Percentiles rank a stretch among this genome's conserved stretches.
Evolutionary conservation across 179 eudicot species (phyloP).

Genomic region (Patellifolia procumbens): DNA sequence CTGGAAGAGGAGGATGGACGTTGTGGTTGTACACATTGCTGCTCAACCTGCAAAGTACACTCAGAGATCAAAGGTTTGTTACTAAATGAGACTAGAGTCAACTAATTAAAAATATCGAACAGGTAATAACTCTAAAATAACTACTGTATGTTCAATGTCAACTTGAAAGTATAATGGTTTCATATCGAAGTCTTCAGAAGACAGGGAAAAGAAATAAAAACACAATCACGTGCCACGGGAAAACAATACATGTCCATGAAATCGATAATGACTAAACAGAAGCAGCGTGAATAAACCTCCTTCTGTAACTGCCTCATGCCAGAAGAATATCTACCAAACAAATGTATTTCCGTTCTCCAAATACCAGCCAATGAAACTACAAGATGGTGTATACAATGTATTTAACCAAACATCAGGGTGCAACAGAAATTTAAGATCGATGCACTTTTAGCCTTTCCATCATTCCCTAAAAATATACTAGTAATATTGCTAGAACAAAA

Average conservation of each 20-base stretch:
- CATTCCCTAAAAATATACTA: background rate
- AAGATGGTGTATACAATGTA: background rate
- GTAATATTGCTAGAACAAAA: background rate
- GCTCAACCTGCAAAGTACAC: conserved; percentile 13
- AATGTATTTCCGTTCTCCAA: background rate
- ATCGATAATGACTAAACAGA: background rate
- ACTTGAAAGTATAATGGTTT: too few species aligned
- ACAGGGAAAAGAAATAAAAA: too few species aligned
- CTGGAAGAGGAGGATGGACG: conserved; percentile 71
- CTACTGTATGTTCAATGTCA: too few species aligned
- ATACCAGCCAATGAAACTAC: background rate
- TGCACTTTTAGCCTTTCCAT: background rate
- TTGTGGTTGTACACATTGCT: conserved; percentile 53
- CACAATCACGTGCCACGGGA: background rate
- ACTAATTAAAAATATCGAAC: too few species aligned
- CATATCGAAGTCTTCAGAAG: too few species aligned
- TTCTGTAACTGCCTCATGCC: background rate
- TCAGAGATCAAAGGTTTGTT: background rate
- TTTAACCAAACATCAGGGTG: background rate
- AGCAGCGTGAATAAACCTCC: background rate
- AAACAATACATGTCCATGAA: background rate
- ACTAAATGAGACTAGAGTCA: background rate
- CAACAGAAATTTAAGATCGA: background rate
- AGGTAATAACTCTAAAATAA: too few species aligned
- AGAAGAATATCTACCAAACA: background rate